Evolutionary conservation across 163 green algal species (phyloP), one percentile per base, ranked within the genome.

Genomic region (Chloroidium sp.): DNA sequence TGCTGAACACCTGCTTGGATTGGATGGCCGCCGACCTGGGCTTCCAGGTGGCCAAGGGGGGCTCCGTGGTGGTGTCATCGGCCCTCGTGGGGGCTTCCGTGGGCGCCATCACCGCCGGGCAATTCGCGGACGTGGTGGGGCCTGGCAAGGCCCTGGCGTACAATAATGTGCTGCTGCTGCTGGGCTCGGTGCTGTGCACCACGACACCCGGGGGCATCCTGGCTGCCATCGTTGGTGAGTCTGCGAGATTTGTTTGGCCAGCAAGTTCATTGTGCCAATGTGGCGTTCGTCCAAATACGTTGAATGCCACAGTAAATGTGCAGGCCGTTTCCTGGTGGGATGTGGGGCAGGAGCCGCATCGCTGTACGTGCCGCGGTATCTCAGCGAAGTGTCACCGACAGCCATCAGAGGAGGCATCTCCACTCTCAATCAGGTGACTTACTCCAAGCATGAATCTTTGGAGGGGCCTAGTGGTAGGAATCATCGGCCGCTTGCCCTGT

Each of bases 351-450:
- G 90, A 13, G 86, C 85, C 13, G 86, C 85, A 3, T 89, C 82
- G 0, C 84, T 93, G 74, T 85, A 87, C 62, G 84, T 87, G 67
- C 90, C 90, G 0, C 84, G 90, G 10, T 93, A 93, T 78, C 75
- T 94, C 0, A 78, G 82, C 12, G 90, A 94, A 69, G 87, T 92
- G 3, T 77, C 90, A 0, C 89, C 90, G 0, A 58, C 81, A 2
- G 1, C 76, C 1, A 87, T 94, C 69, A 83, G 90, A 1, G 90
- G 90, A 3, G 64, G 69, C 1, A 77, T 94, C 0, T 84, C 84
- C 74, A 90, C 84, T 6, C 68, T 87, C 1, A 88, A 86, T 68
- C 88, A 92, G 83, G 83, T 84, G 13, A 3, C 4, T 59, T 3
- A 2, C 76, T 3, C 61, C 14, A 10, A 60, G 6, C 69, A 13